Base-by-base conservation (phyloP, 352 stramenopile species). In the Phytophthora pseudosyringae region DNA sequence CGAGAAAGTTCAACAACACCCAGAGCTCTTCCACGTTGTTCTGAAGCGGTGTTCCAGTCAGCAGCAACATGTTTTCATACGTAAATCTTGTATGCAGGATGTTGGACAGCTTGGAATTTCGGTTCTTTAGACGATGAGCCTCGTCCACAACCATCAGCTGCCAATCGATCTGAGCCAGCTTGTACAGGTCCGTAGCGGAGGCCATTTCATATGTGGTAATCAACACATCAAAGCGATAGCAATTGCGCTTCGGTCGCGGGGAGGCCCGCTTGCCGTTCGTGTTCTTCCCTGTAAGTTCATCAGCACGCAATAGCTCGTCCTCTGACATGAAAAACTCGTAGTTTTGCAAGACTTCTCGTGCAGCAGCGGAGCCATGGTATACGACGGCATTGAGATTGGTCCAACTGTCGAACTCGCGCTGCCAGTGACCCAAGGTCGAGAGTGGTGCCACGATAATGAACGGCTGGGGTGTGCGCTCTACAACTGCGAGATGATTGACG, bases 121-220 rank as follows among this genome's bases (percentile, higher is more conserved):
- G 81, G 78, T 99, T 99, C 54, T 99, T 98, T 18, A 99, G 83
- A 10, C 98, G 93, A 82, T 99, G 98, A 4, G 98, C 98, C 80
- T 99, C 98, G 73, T 99, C 98, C 10, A 99, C 98, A 18, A 99
- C 95, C 53, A 99, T 83, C 3, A 98, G 75, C 65, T 97, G 89
- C 96, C 98, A 99, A 45, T 91, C 65, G 16, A 95, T 83, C 50
- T 97, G 86, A 48, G 88, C 88, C 55, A 99, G 84, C 45, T 98
- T 94, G 39, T 74, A 81, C n/a, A 97, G 86, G 56, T 99, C 96
- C 46, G 93, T 95, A 35, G 98, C 94, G 21, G 83, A 90, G 7
- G 98, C 91, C 75, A 99, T 99, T 71, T 99, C 98, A 75, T 99
- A 99, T 1, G 98, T 99, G 16, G 98, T 99, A 33, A 99, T 98